Conservation (phyloP, 306 rosid species). For the Cicer pinnatifidum region DNA sequence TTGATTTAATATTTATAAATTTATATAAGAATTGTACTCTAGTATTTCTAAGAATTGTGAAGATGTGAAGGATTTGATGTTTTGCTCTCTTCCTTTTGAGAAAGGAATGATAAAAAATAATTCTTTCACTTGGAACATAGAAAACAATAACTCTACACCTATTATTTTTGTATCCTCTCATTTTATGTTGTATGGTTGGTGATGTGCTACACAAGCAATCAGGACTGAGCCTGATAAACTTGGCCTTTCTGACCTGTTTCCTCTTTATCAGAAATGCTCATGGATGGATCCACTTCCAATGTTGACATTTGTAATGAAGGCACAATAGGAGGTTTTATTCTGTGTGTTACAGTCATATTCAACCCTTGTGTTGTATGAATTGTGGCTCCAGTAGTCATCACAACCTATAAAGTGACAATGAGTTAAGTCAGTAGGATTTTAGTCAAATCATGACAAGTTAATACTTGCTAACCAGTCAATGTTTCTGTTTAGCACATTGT, state of each 20-base stretch:
- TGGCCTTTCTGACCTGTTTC: conserved; percentile 57
- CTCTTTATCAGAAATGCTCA: conserved; percentile 49
- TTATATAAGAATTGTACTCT: conserved; percentile 28
- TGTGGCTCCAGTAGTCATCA: conserved; percentile 96
- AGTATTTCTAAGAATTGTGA: conserved; percentile 5
- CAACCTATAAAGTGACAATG: conserved; percentile 61
- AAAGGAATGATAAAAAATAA: conserved; percentile 12
- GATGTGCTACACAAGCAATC: conserved; percentile 24
- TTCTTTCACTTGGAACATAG: conserved; percentile 17
- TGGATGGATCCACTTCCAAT: conserved; percentile 57
- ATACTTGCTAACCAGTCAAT: background rate
- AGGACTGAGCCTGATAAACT: conserved; percentile 57
- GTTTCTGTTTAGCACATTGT: conserved; percentile 3
- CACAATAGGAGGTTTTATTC: conserved; percentile 75
- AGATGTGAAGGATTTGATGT: conserved; percentile 14
- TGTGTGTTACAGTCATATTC: conserved; percentile 81
- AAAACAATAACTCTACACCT: conserved; percentile 22
- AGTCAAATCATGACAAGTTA: background rate
- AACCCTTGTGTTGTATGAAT: conserved; percentile 94
- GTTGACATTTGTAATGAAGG: conserved; percentile 68
- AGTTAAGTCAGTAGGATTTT: conserved; percentile 30
- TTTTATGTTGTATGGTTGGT: conserved; percentile 16
- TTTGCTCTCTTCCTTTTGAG: conserved; percentile 10
- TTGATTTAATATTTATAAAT: background rate
- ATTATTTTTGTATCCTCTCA: background rate